These are phyloP conservation scores for Pseudocercospora eumusae DNA, from an alignment of 2,329 filamentous ascomycete species.

Conservation along the genomic window DNA sequence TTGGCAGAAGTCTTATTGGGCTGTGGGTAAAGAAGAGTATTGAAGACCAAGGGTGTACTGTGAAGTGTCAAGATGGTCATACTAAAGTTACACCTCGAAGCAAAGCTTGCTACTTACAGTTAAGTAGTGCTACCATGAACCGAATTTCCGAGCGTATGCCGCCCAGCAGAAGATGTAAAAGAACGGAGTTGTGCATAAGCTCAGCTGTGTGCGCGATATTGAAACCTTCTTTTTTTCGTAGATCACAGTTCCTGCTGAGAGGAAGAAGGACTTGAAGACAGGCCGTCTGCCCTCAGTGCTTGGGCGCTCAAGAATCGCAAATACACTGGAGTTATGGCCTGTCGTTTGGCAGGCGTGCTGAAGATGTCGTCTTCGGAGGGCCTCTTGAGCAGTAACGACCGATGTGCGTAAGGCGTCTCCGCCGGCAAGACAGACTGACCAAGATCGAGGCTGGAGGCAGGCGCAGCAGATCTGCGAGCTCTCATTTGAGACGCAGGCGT, in stretches of 20 bases:
- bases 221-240: not conserved
- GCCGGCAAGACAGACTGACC: constrained; percentile 22
- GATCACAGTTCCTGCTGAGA: not conserved
- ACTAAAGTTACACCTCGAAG: not conserved
- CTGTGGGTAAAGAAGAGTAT: not conserved
- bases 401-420: constrained; percentile 21
- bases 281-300: constrained; percentile 30
- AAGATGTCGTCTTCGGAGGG: constrained; percentile 17
- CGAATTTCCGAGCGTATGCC: not conserved
- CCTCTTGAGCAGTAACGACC: constrained; percentile 10
- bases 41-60: not conserved
- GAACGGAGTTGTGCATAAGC: not conserved
- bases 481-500: constrained; percentile 25
- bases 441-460: constrained; percentile 25
- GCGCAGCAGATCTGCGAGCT: constrained; percentile 20
- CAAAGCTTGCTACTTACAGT: not conserved
- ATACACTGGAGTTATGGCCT: constrained; percentile 18
- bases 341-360: constrained; percentile 18
- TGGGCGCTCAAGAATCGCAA: constrained; percentile 28
- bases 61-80: not conserved
- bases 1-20: not conserved
- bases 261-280: constrained; percentile 29
- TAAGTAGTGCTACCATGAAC: not conserved
- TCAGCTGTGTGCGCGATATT: not conserved
- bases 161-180: not conserved